Evolutionary conservation across 2,329 filamentous ascomycete species (phyloP), one percentile per base, ranked within the genome.

Genomic region (Venturia nashicola): DNA sequence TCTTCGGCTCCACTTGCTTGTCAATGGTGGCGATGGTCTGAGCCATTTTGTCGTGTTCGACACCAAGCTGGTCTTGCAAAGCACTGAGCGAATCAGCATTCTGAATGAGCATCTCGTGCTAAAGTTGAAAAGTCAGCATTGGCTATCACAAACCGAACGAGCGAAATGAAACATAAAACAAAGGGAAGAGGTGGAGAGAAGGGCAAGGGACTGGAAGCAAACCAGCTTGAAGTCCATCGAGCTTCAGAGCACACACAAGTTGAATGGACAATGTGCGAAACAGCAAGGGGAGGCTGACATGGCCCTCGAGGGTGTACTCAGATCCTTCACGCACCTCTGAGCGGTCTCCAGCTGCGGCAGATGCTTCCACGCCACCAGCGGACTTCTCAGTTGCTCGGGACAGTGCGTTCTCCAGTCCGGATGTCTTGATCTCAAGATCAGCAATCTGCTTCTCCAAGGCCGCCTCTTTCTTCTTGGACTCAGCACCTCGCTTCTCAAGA

Each of bases 291-390:
- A 57, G 51, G 16, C 51, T 57, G 51, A 57, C 51, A 57, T 57
- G 51, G 27, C 51, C 51, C 51, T 57, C 51, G 51, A 57, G 27
- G 32, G 51, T 57, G 32, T 57, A 57, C 51, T 57, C 51, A 57
- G 51, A 57, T 57, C 27, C 27, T n/a, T 57, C 51, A 57, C 51
- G 51, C 51, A 57, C 51, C 51, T 57, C 27, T 57, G 51, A 57
- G 32, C 51, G 14, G 27, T 57, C 27, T 36, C 16, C 51, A 36
- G 27, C 51, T 36, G 32, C 16, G 27, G 51, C 32, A 36, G 51
- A 36, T 57, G 51, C 51, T 20, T 36, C 14, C 5, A 18, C 51
- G 51, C 27, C 51, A 36, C 32, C 51, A 36, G 51, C 51, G 36
- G 51, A 57, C 51, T 57, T 57, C 51, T 57, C 51, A 57, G 51